Base-by-base conservation (phyloP, 257 asterid genomes). In the Solanum dulcamara region DNA sequence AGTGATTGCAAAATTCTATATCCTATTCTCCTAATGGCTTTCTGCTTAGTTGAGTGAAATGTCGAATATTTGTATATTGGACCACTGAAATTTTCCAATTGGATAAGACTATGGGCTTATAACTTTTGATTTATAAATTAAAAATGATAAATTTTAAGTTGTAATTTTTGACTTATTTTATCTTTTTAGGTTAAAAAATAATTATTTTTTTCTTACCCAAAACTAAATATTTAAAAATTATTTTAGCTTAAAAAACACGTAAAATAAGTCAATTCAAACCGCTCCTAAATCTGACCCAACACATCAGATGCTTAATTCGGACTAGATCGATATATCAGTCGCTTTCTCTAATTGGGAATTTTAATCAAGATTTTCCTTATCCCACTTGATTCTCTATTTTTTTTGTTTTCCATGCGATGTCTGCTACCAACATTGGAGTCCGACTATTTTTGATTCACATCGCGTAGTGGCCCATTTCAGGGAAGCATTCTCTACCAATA, bases 281-380 rank as follows among this genome's bases (percentile, higher is more conserved):
- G 0, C 6, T 0, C n/a, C 6, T 57, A n/a, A 91, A 92, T 86
- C 81, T 91, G 86, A 93, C 89, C 94, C 94, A 89, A 85, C 92
- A 88, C 92, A 92, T 38, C 62, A 86, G 93, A 93, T 92, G 92
- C 96, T 86, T 87, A 90, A 86, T 84, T 80, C 81, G n/a, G 57
- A 75, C 33, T 67, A 33, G 83, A 81, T 81, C 10, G 15, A 74
- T 59, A 59, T 24, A 59, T 26, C 4, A n/a, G 81, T 75, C 26
- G 11, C 28, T 46, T 77, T 77, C 83, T 77, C 22, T 55, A 9
- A 18, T 48, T 46, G 83, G 62, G 17, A 77, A 86, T 33, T 38
- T 88, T 92, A 91, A 88, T 90, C 93, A 87, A 88, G 62, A 53
- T 42, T 35, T 44, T 44, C 24, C 82, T 44, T 42, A 44, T 44